A percentile compares a stretch with the other conserved stretches of the same genome.
phyloP scores from a whole-genome alignment of 1,139 yeast genomes.

The Blastobotrys illinoisensis region DNA sequence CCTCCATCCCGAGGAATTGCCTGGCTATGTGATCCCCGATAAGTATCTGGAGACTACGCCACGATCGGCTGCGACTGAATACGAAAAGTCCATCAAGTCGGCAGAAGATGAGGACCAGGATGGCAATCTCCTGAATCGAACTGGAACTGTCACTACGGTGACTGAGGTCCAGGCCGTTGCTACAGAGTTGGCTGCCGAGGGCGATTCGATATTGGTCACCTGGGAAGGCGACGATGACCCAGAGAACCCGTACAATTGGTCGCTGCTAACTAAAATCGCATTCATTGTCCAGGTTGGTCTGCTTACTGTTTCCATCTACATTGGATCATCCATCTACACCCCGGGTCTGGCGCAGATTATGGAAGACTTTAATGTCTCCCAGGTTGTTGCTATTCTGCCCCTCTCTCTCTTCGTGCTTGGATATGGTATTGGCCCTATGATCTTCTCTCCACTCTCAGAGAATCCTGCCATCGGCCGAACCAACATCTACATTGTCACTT shows the following conservation, averaged over 20 bases:
- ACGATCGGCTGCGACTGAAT: not conserved
- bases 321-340: slow-evolving; percentile 58
- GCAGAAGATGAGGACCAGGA: not conserved
- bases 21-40: slow-evolving; percentile 17
- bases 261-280: slow-evolving; percentile 35
- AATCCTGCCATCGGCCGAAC: slow-evolving; percentile 49
- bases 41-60: slow-evolving; percentile 4
- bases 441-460: slow-evolving; percentile 53
- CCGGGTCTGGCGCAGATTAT: slow-evolving; percentile 46
- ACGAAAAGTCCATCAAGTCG: not conserved
- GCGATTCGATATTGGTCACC: slow-evolving; percentile 19
- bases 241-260: slow-evolving; percentile 57
- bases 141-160: not conserved
- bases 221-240: slow-evolving; percentile 54
- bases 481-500: slow-evolving; percentile 46
- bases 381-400: slow-evolving; percentile 43
- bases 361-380: slow-evolving; percentile 41
- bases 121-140: not conserved
- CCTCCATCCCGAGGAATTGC: slow-evolving; percentile 15
- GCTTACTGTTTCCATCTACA: slow-evolving; percentile 50
- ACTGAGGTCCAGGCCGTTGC: not conserved
- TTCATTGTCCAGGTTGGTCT: slow-evolving; percentile 40
- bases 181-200: not conserved
- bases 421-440: slow-evolving; percentile 52
- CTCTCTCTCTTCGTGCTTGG: slow-evolving; percentile 54